Base-by-base conservation (phyloP, 2,329 filamentous ascomycete species). In the Cyclaneusma minus region DNA sequence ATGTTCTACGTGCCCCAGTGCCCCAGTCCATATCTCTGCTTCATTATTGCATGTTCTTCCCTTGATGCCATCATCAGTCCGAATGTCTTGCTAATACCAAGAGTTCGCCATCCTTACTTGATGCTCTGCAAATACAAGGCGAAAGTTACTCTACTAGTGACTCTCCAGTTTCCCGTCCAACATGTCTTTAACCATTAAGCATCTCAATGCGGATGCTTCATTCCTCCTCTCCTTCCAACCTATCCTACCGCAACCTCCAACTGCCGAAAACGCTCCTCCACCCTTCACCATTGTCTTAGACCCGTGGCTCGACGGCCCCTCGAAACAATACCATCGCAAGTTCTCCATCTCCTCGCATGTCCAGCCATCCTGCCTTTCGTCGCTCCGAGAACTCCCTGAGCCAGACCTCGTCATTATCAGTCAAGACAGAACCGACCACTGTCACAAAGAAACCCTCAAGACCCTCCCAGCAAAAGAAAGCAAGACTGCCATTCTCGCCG, bases 201-300 rank as follows among this genome's bases (percentile, higher is more conserved):
- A 71, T 31, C 56, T 78, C 29, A 76, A 77, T 44, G 61, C 58
- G 26, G 71, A 77, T 43, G 61, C 68, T 18, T 70, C 68, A 3
- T 77, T 79, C 44, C 58, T 77, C 18, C 55, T 79, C 22, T 65
- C 64, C 15, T 74, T 79, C 41, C 55, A 63, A 29, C 66, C 50
- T 62, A 50, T 13, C 25, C 25, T 5, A 11, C 11, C 7, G 3
- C 14, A n/a, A 7, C 12, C 12, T 15, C 22, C 12, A 8, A 17
- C 4, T 13, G 12, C 13, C 12, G 7, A 7, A 7, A n/a, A 17
- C 42, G 42, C 7, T 35, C 36, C 13, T 55, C n/a, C 50, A 56
- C 24, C 64, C 4, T 82, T 76, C 47, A 70, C 64, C 10, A 63
- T 84, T 28, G 59, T 84, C 21, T 50, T 83, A 26, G 77, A 85